Conservation (phyloP, 2,329 filamentous ascomycete species). For the Colletotrichum musicola region DNA sequence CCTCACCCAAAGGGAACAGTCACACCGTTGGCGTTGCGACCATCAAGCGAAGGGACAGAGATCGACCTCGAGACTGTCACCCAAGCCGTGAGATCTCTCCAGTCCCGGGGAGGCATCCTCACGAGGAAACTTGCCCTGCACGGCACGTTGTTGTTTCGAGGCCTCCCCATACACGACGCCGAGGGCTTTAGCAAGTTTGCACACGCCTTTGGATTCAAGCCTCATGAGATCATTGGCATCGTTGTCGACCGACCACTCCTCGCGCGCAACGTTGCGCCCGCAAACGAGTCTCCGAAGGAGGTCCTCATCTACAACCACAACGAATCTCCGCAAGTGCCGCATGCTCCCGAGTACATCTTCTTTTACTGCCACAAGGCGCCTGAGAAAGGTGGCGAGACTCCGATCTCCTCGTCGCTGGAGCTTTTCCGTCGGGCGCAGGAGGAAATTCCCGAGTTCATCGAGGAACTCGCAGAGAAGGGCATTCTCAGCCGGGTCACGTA, state of each 20-base stretch:
- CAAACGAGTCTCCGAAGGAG: slow-evolving; percentile 62
- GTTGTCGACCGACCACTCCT: slow-evolving; percentile 56
- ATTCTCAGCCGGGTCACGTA: slow-evolving; percentile 54
- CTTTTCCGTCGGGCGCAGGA: slow-evolving; percentile 57
- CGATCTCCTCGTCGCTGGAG: slow-evolving; percentile 62
- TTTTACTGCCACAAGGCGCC: slow-evolving; percentile 59
- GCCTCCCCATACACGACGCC: slow-evolving; percentile 58
- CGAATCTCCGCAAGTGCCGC: slow-evolving; percentile 63
- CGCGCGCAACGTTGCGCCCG: slow-evolving; percentile 45
- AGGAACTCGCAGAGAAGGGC: slow-evolving; percentile 57
- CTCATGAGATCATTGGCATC: slow-evolving; percentile 65
- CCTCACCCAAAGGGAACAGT: slow-evolving; percentile 5
- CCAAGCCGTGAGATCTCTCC: slow-evolving; percentile 7
- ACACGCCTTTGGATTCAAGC: slow-evolving; percentile 57
- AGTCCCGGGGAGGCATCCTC: slow-evolving; percentile 41
- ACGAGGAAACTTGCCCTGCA: slow-evolving; percentile 58
- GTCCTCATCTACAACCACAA: slow-evolving; percentile 64
- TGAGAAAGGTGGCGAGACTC: slow-evolving; percentile 53
- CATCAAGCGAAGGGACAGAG: background rate
- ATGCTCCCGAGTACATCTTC: slow-evolving; percentile 64
- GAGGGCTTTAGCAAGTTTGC: slow-evolving; percentile 62
- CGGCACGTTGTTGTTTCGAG: slow-evolving; percentile 60
- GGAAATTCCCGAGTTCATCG: slow-evolving; percentile 61
- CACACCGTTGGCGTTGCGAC: background rate
- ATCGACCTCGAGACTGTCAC: background rate